Evolutionary conservation across 345 rosid species (phyloP).

Genomic region (Hibiscus mutabilis): DNA sequence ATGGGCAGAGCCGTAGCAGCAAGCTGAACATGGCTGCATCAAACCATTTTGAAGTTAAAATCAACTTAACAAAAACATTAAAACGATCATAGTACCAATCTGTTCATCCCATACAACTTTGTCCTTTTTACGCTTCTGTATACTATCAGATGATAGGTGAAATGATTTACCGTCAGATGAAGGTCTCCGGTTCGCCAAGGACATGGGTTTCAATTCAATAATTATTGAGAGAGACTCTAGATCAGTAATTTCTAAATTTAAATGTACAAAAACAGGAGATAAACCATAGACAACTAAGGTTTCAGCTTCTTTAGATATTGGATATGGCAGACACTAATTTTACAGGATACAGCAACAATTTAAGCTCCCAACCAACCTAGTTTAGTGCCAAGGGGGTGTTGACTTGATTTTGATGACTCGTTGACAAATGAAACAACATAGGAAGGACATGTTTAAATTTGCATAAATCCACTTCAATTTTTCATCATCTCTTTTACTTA

Average conservation of each 20-base stretch:
- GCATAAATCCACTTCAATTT: not conserved
- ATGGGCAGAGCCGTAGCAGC: too few relatives aligned
- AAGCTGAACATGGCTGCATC: too few relatives aligned
- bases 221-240: too few relatives aligned
- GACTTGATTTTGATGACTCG: too few relatives aligned
- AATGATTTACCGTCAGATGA: constrained; percentile 37
- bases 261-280: not conserved
- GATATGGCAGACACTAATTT: too few relatives aligned
- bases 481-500: too few relatives aligned
- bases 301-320: too few relatives aligned
- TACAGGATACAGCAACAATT: not conserved
- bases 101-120: constrained; percentile 77
- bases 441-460: not conserved
- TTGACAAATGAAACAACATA: not conserved
- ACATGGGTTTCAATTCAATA: not conserved
- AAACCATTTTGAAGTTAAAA: too few relatives aligned
- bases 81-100: constrained; percentile 82
- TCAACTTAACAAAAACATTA: too few relatives aligned
- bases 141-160: constrained; percentile 27
- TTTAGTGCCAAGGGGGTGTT: not conserved
- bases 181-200: too few relatives aligned
- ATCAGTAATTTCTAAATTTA: too few relatives aligned
- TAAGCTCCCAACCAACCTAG: not conserved
- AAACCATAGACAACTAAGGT: not conserved
- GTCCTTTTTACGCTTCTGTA: constrained; percentile 76